phyloP scores from a whole-genome alignment of 2,329 filamentous ascomycete species.

The Pestalotiopsis sp. region DNA sequence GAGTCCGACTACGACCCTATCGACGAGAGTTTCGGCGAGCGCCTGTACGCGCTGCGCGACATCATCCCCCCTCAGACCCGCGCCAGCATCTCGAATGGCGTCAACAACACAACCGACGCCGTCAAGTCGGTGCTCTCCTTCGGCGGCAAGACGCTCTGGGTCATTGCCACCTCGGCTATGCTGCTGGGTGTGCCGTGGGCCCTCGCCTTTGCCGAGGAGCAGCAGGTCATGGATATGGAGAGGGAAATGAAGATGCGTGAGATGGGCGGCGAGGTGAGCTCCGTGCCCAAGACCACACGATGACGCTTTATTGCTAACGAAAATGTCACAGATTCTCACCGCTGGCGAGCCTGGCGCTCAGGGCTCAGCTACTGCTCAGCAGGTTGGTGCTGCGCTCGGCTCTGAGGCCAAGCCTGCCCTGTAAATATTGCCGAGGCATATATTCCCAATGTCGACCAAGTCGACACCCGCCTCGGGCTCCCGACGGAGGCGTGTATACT shows the following conservation, averaged over 20 bases:
- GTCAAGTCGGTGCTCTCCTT: constrained; percentile 65
- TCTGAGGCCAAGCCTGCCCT: constrained; percentile 49
- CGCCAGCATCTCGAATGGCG: constrained; percentile 63
- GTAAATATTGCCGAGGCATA: constrained; percentile 33
- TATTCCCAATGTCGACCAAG: background rate
- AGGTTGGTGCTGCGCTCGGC: constrained; percentile 51
- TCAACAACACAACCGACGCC: constrained; percentile 55
- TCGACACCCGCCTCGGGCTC: background rate
- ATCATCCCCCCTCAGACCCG: constrained; percentile 74
- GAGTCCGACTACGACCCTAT: constrained; percentile 69
- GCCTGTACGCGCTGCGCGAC: constrained; percentile 71
- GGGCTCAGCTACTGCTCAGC: constrained; percentile 44
- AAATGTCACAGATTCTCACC: constrained; percentile 42
- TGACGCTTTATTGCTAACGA: background rate
- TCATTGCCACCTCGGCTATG: constrained; percentile 85
- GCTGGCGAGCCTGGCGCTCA: constrained; percentile 36
- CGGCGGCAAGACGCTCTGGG: constrained; percentile 85
- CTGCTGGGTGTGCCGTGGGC: constrained; percentile 92
- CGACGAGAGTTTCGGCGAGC: constrained; percentile 64
- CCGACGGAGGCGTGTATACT: background rate
- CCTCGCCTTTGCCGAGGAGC: constrained; percentile 90
- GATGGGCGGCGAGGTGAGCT: constrained; percentile 69
- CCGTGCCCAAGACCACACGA: background rate
- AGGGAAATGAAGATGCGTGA: constrained; percentile 95
- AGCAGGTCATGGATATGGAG: constrained; percentile 97